A percentile compares a stretch with the other conserved stretches of the same genome.
phyloP scores from a whole-genome alignment of 2,329 filamentous ascomycete species.

The Penicillium sp. region DNA sequence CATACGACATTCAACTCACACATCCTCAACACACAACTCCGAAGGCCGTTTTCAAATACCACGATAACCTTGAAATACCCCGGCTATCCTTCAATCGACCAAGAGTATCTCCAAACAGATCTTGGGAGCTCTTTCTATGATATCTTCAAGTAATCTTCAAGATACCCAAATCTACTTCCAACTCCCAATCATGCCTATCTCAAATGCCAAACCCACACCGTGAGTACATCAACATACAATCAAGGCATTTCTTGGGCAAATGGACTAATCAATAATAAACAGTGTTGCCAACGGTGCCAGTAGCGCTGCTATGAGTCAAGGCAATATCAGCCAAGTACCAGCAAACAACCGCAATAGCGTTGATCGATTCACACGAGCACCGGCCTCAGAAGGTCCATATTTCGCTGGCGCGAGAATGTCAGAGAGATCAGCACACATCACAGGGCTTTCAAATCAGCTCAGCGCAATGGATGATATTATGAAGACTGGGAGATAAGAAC shows the following conservation, averaged over 20 bases:
- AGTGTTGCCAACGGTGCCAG: slow-evolving; percentile 23
- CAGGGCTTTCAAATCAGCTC: slow-evolving; percentile 33
- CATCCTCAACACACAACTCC: no score
- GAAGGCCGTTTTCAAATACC: not conserved
- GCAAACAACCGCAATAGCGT: slow-evolving; percentile 23
- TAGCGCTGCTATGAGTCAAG: slow-evolving; percentile 24
- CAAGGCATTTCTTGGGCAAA: not conserved
- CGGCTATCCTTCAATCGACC: no score
- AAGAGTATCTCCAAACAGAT: not conserved
- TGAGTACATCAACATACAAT: not conserved
- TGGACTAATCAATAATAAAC: slow-evolving; percentile 5
- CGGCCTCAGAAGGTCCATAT: slow-evolving; percentile 34
- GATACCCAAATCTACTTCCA: not conserved
- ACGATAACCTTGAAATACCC: not conserved
- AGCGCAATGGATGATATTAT: slow-evolving; percentile 32
- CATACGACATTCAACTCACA: no score
- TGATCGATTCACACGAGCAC: slow-evolving; percentile 29
- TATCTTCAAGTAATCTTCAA: not conserved
- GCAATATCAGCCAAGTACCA: slow-evolving; percentile 30
- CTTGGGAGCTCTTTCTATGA: not conserved
- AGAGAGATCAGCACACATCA: slow-evolving; percentile 32
- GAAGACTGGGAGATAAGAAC: slow-evolving; percentile 15
- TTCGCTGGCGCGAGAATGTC: slow-evolving; percentile 33
- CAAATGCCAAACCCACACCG: slow-evolving; percentile 13
- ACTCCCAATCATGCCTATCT: slow-evolving; percentile 19